Evolutionary conservation across 2,329 filamentous ascomycete species (phyloP).

Genomic region (Colletotrichum tropicicola): DNA sequence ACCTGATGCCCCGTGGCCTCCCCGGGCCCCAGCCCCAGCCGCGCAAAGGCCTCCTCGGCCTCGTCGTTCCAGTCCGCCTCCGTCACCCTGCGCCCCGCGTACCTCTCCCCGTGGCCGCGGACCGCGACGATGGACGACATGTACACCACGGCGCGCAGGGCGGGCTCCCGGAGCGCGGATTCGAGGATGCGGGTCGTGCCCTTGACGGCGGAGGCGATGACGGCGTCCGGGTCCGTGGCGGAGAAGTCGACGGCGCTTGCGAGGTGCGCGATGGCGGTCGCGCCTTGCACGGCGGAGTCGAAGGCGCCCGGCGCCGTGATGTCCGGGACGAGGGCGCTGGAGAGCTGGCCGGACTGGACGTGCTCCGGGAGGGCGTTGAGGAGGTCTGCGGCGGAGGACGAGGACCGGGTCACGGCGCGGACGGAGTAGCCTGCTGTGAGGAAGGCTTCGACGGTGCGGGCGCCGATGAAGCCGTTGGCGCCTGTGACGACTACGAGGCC

Average conservation of each 20-base stretch:
- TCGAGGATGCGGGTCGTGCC: slow-evolving; percentile 48
- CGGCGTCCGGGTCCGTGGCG: slow-evolving; percentile 47
- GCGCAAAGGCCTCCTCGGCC: slow-evolving; percentile 39
- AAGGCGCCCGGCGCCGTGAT: slow-evolving; percentile 44
- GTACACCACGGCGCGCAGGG: slow-evolving; percentile 44
- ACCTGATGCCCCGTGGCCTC: slow-evolving; percentile 11
- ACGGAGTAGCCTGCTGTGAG: slow-evolving; percentile 47
- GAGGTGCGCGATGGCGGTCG: slow-evolving; percentile 53
- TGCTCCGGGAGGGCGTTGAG: slow-evolving; percentile 32
- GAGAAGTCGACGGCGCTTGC: slow-evolving; percentile 49
- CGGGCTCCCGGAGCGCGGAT: slow-evolving; percentile 48
- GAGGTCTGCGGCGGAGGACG: slow-evolving; percentile 30
- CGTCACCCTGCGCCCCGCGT: slow-evolving; percentile 26
- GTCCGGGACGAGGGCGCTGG: slow-evolving; percentile 42
- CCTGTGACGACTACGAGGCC: slow-evolving; percentile 44
- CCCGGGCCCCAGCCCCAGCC: slow-evolving; percentile 30
- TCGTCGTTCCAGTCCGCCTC: slow-evolving; percentile 42
- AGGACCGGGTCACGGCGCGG: slow-evolving; percentile 46
- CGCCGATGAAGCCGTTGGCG: slow-evolving; percentile 50
- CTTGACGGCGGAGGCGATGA: slow-evolving; percentile 49
- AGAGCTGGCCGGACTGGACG: slow-evolving; percentile 28
- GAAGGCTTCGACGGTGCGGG: slow-evolving; percentile 44
- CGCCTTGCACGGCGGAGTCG: slow-evolving; percentile 44
- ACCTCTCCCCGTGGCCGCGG: slow-evolving; percentile 1
- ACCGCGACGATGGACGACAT: slow-evolving; percentile 36